Evolutionary conservation across 495 filamentous ascomycete genomes (phyloP), one percentile per base, ranked within the genome.

Genomic region (Penicillium parvum): DNA sequence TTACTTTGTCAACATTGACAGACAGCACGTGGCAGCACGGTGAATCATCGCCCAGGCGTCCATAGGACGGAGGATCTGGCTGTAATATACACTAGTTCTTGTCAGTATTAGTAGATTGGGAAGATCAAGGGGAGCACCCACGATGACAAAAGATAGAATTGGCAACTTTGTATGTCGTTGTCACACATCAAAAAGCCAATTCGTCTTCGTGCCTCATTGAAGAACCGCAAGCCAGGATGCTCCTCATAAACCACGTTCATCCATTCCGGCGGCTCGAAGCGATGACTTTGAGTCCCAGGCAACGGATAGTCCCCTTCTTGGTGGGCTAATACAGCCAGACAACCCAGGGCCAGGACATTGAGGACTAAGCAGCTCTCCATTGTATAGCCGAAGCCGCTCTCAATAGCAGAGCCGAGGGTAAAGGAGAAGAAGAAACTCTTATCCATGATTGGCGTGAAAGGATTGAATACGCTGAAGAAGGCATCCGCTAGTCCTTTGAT

Each of bases 41-140:
- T 70, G 67, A 23, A 71, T 62, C 69, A 73, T 73, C 7, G 68
- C 68, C 60, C 69, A 71, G 1, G 66, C 58, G 40, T 73, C 69
- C 62, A 73, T 68, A 3, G 68, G 68, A 32, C 69, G 66, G 12
- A 69, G 58, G 3, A 73, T 73, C 33, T 73, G 69, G 39, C 43
- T 64, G 35, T 69, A 70, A 28, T 73, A 73, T 49, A 49, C 61
- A 59, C 44, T 55, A 30, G 3, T 20, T 12, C 1, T 8, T 5
- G 30, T 57, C 10, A 55, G 49, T 40, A 42, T 50, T 37, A 16
- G 7, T 26, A 16, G 8, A 2, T 19, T 16, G 9, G 17, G 26
- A 9, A 29, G 15, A 11, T 16, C 14, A 18, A 1, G 9, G 11
- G 5, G 19, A 7, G 19, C 14, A 40, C 66, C 5, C 58, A 71